Evolutionary conservation across 31 red algal genomes (phyloP).

Genomic region (Endocladia muricata): DNA sequence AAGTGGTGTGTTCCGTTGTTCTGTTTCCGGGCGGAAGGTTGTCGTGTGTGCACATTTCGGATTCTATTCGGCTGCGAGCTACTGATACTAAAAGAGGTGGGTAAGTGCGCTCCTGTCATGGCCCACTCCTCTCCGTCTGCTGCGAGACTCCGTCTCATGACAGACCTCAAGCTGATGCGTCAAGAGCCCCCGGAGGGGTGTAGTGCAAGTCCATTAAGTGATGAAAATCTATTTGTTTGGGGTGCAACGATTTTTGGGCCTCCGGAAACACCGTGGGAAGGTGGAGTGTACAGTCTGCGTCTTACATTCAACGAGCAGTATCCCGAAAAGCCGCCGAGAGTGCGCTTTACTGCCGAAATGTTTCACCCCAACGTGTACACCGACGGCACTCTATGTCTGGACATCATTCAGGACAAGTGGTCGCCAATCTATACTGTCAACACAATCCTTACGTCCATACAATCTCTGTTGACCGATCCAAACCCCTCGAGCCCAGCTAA

Average conservation of each 20-base stretch:
- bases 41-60: too few species aligned
- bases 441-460: conserved; percentile 94
- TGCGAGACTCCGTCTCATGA: conserved; percentile 83
- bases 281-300: conserved; percentile 84
- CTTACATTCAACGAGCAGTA: conserved; percentile 96
- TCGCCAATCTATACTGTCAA: conserved; percentile 97
- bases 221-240: conserved; percentile 97
- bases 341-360: conserved; percentile 96
- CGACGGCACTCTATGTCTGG: conserved; percentile 93
- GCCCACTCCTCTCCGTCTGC: conserved; percentile 51
- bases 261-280: conserved; percentile 94
- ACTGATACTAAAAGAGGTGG: too few species aligned
- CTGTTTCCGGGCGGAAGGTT: too few species aligned
- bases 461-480: conserved; percentile 91
- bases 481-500: conserved; percentile 94
- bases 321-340: conserved; percentile 95
- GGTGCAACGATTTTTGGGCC: conserved; percentile 97
- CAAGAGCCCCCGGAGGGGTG: conserved; percentile 97
- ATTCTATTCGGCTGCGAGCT: too few species aligned
- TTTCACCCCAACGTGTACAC: conserved; percentile 98
- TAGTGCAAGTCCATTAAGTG: conserved; percentile 77
- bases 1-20: too few species aligned
- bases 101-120: too few species aligned
- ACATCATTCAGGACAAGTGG: conserved; percentile 98
- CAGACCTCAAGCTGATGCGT: conserved; percentile 84